These are phyloP conservation scores for Apiotrichum siamense DNA, from an alignment of 1,284 basidiomycete genomes.

Conservation along the genomic window DNA sequence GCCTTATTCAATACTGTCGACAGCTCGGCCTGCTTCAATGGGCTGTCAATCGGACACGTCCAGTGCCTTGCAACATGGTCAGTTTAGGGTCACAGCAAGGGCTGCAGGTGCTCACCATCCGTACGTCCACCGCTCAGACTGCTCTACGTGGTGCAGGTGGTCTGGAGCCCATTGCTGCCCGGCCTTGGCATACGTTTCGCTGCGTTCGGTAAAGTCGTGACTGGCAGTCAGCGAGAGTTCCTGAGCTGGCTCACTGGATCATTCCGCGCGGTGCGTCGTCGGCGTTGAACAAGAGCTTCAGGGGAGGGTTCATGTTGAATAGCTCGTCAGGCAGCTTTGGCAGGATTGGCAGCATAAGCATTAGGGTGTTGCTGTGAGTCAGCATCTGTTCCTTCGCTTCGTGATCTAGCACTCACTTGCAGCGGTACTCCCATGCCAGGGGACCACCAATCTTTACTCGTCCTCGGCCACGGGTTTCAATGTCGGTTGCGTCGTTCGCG, in stretches of 20 bases:
- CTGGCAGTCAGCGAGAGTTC: background rate
- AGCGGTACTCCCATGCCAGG: slow-evolving; percentile 28
- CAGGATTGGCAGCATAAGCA: slow-evolving; percentile 31
- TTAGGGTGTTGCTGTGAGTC: slow-evolving; percentile 31
- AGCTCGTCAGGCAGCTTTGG: slow-evolving; percentile 28
- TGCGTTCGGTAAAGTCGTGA: slow-evolving; percentile 22
- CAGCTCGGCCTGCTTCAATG: slow-evolving; percentile 24
- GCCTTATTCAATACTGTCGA: slow-evolving; percentile 34
- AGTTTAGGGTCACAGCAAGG: too few relatives aligned
- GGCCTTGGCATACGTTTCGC: slow-evolving; percentile 22
- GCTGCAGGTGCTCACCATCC: slow-evolving; percentile 20
- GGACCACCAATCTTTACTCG: slow-evolving; percentile 26
- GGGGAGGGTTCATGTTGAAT: slow-evolving; percentile 26
- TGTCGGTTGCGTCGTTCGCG: slow-evolving; percentile 13
- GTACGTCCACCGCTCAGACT: slow-evolving; percentile 29
- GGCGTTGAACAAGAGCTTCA: slow-evolving; percentile 29
- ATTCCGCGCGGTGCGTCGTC: slow-evolving; percentile 33
- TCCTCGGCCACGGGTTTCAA: slow-evolving; percentile 25
- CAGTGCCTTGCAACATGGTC: slow-evolving; percentile 17
- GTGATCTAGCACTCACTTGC: slow-evolving; percentile 28
- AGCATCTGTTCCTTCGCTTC: background rate
- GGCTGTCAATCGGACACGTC: slow-evolving; percentile 32
- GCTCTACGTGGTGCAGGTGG: slow-evolving; percentile 28
- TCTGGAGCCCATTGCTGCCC: slow-evolving; percentile 28
- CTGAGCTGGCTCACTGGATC: slow-evolving; percentile 17